Evolutionary conservation across 2,329 filamentous ascomycete species (phyloP).

Genomic region (Cladobotryum protrusum): DNA sequence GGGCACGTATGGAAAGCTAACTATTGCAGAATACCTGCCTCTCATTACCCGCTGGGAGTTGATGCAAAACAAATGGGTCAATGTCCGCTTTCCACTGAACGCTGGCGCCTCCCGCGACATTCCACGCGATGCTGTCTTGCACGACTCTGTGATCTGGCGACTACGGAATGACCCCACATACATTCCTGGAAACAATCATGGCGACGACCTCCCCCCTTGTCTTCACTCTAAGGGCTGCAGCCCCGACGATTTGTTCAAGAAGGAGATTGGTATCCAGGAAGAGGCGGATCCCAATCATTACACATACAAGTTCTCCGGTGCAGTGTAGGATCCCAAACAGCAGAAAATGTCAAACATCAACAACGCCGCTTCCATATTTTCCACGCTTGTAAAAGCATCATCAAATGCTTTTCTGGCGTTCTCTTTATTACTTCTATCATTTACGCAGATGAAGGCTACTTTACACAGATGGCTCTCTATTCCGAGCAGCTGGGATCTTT

Average conservation of each 20-base stretch:
- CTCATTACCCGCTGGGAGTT: constrained; percentile 37
- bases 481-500: no score
- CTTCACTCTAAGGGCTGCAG: constrained; percentile 19
- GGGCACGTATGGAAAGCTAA: background rate
- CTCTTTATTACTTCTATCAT: no score
- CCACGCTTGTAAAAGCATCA: no score
- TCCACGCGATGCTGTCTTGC: constrained; percentile 32
- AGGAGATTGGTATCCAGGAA: background rate
- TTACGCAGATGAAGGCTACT: no score
- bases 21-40: constrained; percentile 30
- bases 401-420: no score
- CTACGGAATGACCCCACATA: constrained; percentile 24
- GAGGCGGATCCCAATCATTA: background rate
- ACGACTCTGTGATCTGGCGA: constrained; percentile 32
- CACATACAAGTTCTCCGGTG: background rate
- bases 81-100: constrained; percentile 34
- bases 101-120: constrained; percentile 32
- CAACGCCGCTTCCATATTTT: no score
- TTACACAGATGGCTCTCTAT: no score
- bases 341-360: no score
- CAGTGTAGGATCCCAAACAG: no score
- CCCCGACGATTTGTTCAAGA: constrained; percentile 1
- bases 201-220: constrained; percentile 23
- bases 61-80: constrained; percentile 24
- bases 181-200: constrained; percentile 29